A percentile compares a stretch with the other conserved stretches of the same genome.
phyloP scores from a whole-genome alignment of 768 basidiomycete species.

The Leccinum disarticulatum region DNA sequence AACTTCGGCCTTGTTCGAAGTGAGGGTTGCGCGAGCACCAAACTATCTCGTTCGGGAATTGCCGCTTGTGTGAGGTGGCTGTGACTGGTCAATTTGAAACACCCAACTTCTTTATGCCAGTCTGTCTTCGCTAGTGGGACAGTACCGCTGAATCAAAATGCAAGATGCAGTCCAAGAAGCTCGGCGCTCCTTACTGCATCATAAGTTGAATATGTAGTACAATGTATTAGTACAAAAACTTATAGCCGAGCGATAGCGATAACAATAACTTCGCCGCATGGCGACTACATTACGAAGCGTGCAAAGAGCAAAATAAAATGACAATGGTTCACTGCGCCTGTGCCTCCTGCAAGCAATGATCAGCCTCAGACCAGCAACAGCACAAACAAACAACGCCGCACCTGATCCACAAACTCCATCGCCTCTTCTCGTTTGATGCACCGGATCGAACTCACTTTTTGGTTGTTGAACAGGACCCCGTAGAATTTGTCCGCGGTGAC shows the following conservation, averaged over 20 bases:
- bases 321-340: constrained; percentile 40
- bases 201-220: not conserved
- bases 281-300: not conserved
- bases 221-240: constrained; percentile 2
- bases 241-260: constrained; percentile 14
- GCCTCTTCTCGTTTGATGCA: constrained; percentile 89
- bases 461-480: constrained; percentile 93
- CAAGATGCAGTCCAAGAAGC: not conserved
- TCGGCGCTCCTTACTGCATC: not conserved
- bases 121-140: too few relatives aligned
- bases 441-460: constrained; percentile 89
- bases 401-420: constrained; percentile 92
- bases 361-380: not conserved
- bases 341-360: constrained; percentile 38
- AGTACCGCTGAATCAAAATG: too few relatives aligned
- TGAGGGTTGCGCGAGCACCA: not conserved
- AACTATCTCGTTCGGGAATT: constrained; percentile 19
- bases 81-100: too few relatives aligned
- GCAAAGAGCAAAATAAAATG: not conserved
- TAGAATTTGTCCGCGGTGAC: constrained; percentile 96
- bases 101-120: too few relatives aligned
- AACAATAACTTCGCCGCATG: constrained; percentile 5
- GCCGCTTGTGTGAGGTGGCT: constrained; percentile 26
- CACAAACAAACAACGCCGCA: constrained; percentile 27
- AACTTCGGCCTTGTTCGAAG: constrained; percentile 26